Conservation (phyloP, 164 flowering plant genomes). For the Stephania japonica region DNA sequence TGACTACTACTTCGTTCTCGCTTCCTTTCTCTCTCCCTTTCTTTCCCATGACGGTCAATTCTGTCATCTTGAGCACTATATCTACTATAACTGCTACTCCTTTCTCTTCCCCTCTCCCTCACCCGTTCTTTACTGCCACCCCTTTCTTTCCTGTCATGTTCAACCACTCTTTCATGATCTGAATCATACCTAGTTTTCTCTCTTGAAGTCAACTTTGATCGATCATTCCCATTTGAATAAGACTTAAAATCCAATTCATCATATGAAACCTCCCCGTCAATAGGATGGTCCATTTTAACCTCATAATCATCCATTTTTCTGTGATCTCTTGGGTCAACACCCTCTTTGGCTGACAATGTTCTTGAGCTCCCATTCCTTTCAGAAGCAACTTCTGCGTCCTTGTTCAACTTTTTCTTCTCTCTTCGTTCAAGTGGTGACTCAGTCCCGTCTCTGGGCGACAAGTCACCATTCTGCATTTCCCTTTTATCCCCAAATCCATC, state of each 20-base stretch:
- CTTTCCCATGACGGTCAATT: slow-evolving; percentile 20
- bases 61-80: slow-evolving; percentile 23
- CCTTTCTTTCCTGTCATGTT: slow-evolving; percentile 17
- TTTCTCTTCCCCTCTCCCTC: slow-evolving; percentile 31
- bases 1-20: slow-evolving; percentile 20
- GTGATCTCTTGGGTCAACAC: slow-evolving; percentile 12
- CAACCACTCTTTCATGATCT: slow-evolving; percentile 22
- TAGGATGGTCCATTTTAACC: background rate
- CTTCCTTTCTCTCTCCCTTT: slow-evolving; percentile 16
- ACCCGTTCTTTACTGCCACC: slow-evolving; percentile 29
- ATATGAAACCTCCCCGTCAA: slow-evolving; percentile 15
- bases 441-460: slow-evolving; percentile 12
- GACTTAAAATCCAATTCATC: slow-evolving; percentile 16
- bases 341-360: slow-evolving; percentile 16
- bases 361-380: slow-evolving; percentile 14
- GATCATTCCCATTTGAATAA: slow-evolving; percentile 13
- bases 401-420: slow-evolving; percentile 13
- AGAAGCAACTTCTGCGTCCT: slow-evolving; percentile 9
- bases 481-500: slow-evolving; percentile 5
- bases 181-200: slow-evolving; percentile 23
- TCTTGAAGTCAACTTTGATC: slow-evolving; percentile 12
- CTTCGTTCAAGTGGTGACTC: slow-evolving; percentile 24
- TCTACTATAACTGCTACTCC: slow-evolving; percentile 28
- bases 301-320: slow-evolving; percentile 13
- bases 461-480: slow-evolving; percentile 6